Base-by-base conservation (phyloP, 768 basidiomycete genomes). In the Leccinum incarnatum region DNA sequence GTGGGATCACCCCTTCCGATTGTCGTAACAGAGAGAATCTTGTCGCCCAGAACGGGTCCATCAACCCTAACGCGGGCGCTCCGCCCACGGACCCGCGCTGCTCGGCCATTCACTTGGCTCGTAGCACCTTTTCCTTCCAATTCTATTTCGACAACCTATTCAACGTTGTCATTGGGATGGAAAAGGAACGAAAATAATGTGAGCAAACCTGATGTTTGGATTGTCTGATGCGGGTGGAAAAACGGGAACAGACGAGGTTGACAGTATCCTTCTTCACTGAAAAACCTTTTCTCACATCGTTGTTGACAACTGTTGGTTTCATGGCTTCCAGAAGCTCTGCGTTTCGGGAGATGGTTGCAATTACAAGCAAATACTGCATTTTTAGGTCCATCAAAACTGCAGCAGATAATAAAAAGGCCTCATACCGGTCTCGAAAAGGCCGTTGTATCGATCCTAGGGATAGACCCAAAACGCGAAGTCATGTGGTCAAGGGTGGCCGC, bases 1-100 rank as follows among this genome's bases (percentile, higher is more conserved):
- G 87, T 90, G 0, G 78, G 80, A 25, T 73, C 75, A 53, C 80
- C 84, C 29, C 77, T 79, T 2, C 86, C 87, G 45, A 80, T 71
- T 3, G 85, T 81, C 8, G 69, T 78, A 45, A 89, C 75, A 4
- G 70, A 68, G 17, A 62, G 15, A 51, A 72, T 60, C 19, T 52
- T 62, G 15, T 56, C 42, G 2, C 58, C 60, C 40, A 21, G 21
- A n/a, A 75, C 21, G 2, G 62, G n/a, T 9, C 54, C 67, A 5
- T 65, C 52, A 34, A 79, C 46, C 10, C 45, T 32, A 29, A 83
- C 61, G 3, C 25, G 62, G 0, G 74, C 79, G 12, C 62, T 62
- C 6, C 81, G 80, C 3, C 84, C 82, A 42, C 59, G 12, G 62
- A 61, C 67, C 60, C 8, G 54, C 1, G 4, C 10, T 11, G 68